Conservation (phyloP, 805 yeast species). For the Yarrowia sp. region DNA sequence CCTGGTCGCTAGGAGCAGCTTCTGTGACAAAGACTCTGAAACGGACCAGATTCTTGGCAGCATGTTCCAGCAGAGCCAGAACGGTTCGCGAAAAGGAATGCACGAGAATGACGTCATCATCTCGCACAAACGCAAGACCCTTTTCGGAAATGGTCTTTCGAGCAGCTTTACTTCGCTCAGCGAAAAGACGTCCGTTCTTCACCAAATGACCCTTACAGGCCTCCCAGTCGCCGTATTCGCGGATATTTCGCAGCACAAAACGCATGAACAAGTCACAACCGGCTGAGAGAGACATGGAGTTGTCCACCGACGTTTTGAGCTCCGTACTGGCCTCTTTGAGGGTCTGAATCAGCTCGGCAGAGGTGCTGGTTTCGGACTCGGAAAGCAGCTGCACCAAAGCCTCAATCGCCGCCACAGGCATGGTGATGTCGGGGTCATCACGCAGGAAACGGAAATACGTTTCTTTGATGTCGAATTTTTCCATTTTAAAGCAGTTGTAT, state of each 20-base stretch:
- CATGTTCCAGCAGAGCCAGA: slow-evolving; percentile 65
- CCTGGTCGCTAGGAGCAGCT: slow-evolving; percentile 80
- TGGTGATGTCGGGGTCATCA: slow-evolving; percentile 94
- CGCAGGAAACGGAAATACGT: slow-evolving; percentile 75
- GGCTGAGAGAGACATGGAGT: slow-evolving; percentile 89
- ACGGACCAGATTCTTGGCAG: slow-evolving; percentile 72
- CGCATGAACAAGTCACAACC: slow-evolving; percentile 97
- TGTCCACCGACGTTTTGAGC: slow-evolving; percentile 74
- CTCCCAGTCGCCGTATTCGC: slow-evolving; percentile 88
- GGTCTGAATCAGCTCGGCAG: slow-evolving; percentile 83
- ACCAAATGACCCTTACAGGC: slow-evolving; percentile 83
- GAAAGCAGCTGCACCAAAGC: slow-evolving; percentile 79
- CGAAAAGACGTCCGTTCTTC: slow-evolving; percentile 88
- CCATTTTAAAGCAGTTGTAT: neutral
- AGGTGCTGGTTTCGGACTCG: slow-evolving; percentile 84
- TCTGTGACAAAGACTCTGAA: slow-evolving; percentile 92
- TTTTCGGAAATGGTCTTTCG: slow-evolving; percentile 82
- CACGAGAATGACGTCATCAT: slow-evolving; percentile 83
- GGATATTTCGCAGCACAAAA: slow-evolving; percentile 84
- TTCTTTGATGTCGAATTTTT: slow-evolving; percentile 68
- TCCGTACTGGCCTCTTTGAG: slow-evolving; percentile 72
- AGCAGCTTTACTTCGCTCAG: slow-evolving; percentile 85
- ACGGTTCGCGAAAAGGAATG: slow-evolving; percentile 95
- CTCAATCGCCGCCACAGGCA: slow-evolving; percentile 99
- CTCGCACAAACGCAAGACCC: slow-evolving; percentile 86